These are phyloP conservation scores for Lotmaria passim DNA, from an alignment of 208 protist species.

Conservation along the genomic window DNA sequence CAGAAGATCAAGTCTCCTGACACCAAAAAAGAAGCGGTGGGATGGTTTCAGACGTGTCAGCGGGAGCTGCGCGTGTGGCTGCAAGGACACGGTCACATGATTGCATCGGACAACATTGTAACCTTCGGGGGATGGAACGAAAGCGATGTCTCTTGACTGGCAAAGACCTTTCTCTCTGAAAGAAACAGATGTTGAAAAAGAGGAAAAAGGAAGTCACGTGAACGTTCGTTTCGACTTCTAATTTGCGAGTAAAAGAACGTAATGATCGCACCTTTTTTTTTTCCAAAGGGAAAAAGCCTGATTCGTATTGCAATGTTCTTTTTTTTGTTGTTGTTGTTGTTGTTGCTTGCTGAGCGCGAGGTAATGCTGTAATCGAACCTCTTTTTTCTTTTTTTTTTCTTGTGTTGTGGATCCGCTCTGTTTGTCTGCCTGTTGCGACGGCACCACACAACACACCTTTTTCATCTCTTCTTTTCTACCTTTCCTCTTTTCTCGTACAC, in stretches of 20 bases:
- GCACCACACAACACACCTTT: not conserved
- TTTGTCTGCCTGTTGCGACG: not conserved
- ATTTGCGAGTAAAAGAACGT: too few relatives aligned
- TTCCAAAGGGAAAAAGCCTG: too few relatives aligned
- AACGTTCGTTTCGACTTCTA: too few relatives aligned
- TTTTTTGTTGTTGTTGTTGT: too few relatives aligned
- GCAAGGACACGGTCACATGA: conserved; percentile 50
- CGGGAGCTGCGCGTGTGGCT: conserved; percentile 52
- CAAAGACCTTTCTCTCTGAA: too few relatives aligned
- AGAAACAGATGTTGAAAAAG: too few relatives aligned
- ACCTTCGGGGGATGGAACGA: conserved; percentile 36
- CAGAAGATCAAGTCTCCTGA: conserved; percentile 52
- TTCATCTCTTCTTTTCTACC: not conserved
- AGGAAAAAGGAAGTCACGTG: too few relatives aligned
- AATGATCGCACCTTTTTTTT: too few relatives aligned
- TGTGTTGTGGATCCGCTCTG: not conserved
- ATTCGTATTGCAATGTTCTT: too few relatives aligned
- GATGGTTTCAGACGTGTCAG: conserved; percentile 72
- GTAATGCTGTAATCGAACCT: too few relatives aligned
- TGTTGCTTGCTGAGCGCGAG: too few relatives aligned
- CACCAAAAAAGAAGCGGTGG: conserved; percentile 57
- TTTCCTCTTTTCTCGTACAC: not conserved
- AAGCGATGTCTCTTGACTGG: not conserved
- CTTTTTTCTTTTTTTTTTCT: not conserved
- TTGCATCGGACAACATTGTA: conserved; percentile 66